These are phyloP conservation scores for Xylaria sp. DNA, from an alignment of 2,329 filamentous ascomycete genomes.

Conservation along the genomic window DNA sequence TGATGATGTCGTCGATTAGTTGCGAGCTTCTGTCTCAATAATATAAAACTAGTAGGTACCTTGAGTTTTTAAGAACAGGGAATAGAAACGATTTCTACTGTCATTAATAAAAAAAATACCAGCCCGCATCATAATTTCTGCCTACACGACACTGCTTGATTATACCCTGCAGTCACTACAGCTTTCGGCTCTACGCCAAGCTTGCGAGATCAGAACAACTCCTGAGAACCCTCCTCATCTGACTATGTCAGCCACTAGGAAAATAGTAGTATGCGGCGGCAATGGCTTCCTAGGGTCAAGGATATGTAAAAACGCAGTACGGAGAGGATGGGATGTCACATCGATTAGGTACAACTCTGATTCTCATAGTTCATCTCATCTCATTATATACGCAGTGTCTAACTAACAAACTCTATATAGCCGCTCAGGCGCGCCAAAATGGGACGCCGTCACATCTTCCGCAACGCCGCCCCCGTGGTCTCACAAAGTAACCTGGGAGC, in stretches of 20 bases:
- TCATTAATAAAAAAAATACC: not conserved
- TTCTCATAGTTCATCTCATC: constrained; percentile 6
- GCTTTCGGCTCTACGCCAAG: constrained; percentile 28
- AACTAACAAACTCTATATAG: constrained; percentile 58
- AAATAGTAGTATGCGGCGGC: constrained; percentile 90
- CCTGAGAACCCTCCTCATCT: constrained; percentile 28
- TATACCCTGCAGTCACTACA: too few relatives aligned
- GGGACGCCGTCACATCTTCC: constrained; percentile 81
- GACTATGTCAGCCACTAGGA: constrained; percentile 71
- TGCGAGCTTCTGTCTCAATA: constrained; percentile 10
- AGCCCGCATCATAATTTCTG: not conserved
- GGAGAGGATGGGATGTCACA: constrained; percentile 89
- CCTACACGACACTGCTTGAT: too few relatives aligned
- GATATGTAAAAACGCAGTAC: constrained; percentile 90
- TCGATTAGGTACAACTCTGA: constrained; percentile 78
- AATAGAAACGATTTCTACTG: not conserved
- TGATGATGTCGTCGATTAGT: constrained; percentile 46
- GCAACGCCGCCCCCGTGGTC: constrained; percentile 81
- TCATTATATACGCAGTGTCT: not conserved
- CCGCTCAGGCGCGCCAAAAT: constrained; percentile 89
- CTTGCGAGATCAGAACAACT: constrained; percentile 20
- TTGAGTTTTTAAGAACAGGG: not conserved
- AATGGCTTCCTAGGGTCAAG: constrained; percentile 90
- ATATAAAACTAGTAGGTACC: not conserved
- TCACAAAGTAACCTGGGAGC: constrained; percentile 84